phyloP scores from a whole-genome alignment of 176 grass and related monocot genomes.

The Rhynchospora pubera region DNA sequence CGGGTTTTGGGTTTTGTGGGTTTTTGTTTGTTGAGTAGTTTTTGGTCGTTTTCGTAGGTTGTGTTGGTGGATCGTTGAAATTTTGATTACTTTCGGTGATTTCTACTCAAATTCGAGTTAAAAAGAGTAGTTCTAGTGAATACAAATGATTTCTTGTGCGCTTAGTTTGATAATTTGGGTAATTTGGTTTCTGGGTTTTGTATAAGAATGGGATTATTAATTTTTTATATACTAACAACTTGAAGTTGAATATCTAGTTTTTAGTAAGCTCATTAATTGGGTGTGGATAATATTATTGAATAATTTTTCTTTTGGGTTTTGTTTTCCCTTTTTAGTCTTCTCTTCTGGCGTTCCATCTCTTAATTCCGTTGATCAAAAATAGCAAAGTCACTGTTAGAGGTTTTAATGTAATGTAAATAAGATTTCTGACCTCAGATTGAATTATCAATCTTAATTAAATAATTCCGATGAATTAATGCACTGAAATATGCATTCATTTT shows the following conservation, averaged over 20 bases:
- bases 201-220: neutral
- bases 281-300: neutral
- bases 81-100: neutral
- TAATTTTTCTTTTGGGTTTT: neutral
- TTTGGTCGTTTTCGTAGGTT: neutral
- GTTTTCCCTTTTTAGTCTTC: neutral
- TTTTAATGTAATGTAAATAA: neutral
- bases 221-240: neutral
- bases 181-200: constrained; percentile 11
- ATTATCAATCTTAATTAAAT: no score
- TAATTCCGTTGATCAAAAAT: neutral
- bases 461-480: neutral
- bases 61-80: neutral
- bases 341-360: neutral
- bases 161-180: neutral
- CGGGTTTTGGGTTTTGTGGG: constrained; percentile 11
- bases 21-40: constrained; percentile 5
- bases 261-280: neutral
- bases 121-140: neutral
- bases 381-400: neutral
- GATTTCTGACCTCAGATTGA: neutral
- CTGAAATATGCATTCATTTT: neutral
- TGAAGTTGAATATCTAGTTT: neutral
- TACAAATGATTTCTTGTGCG: neutral
- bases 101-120: neutral